Evolutionary conservation across 352 stramenopile genomes (phyloP).

Genomic region (Phytophthora niederhauseri): DNA sequence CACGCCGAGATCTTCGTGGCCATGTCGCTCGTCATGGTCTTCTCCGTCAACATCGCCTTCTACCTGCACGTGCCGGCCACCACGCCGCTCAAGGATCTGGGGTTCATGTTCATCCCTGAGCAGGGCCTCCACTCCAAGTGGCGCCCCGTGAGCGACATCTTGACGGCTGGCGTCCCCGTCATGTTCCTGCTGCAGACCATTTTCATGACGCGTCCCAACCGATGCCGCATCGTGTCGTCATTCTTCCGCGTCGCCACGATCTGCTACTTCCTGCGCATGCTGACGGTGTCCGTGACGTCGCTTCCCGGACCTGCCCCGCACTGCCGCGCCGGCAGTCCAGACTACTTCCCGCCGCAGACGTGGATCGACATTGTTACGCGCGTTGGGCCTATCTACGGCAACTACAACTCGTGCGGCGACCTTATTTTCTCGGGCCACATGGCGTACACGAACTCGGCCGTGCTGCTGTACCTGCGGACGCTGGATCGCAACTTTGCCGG

Average conservation of each 20-base stretch:
- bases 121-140: constrained; percentile 59
- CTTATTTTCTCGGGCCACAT: constrained; percentile 83
- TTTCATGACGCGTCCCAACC: constrained; percentile 58
- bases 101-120: constrained; percentile 79
- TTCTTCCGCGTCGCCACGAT: constrained; percentile 79
- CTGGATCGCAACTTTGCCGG: constrained; percentile 58
- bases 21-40: constrained; percentile 69
- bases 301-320: constrained; percentile 74
- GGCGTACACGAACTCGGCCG: constrained; percentile 70
- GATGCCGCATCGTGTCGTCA: constrained; percentile 50
- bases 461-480: constrained; percentile 70
- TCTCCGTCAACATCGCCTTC: constrained; percentile 75
- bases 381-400: constrained; percentile 73
- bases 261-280: constrained; percentile 72
- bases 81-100: constrained; percentile 66
- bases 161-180: constrained; percentile 64
- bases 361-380: constrained; percentile 81
- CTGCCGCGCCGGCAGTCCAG: constrained; percentile 50
- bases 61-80: constrained; percentile 68
- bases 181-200: constrained; percentile 61
- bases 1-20: constrained; percentile 75
- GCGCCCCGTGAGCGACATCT: constrained; percentile 68
- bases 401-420: constrained; percentile 80
- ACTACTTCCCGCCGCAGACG: constrained; percentile 64
- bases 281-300: constrained; percentile 72